These are phyloP conservation scores for Kickxella alabastrina DNA, from an alignment of 192 early-diverging fungal species.

Conservation along the genomic window DNA sequence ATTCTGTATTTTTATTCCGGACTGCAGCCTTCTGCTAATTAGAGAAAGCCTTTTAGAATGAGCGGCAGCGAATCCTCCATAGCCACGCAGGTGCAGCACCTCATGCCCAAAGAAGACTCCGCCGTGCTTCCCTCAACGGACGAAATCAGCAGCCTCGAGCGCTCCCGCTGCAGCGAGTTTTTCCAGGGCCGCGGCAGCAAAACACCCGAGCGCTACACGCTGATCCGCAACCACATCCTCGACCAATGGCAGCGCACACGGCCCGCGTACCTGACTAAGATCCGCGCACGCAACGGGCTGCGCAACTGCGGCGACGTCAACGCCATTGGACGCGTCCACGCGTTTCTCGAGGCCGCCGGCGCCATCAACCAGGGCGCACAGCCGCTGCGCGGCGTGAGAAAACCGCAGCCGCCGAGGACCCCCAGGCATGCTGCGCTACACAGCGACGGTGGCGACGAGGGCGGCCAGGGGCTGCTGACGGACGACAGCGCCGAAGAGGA, in stretches of 20 bases:
- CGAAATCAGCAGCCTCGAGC: slow-evolving; percentile 15
- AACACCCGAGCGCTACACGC: slow-evolving; percentile 83
- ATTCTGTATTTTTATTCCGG: too few species aligned
- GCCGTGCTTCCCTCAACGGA: too few species aligned
- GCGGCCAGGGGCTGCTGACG: slow-evolving; percentile 1
- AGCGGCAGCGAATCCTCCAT: too few species aligned
- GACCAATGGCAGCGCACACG: slow-evolving; percentile 66
- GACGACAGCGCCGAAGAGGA: slow-evolving; percentile 5
- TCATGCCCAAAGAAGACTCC: too few species aligned
- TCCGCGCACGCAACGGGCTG: slow-evolving; percentile 67
- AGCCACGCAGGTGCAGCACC: too few species aligned
- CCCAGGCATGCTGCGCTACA: not conserved
- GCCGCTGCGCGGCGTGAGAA: too few species aligned
- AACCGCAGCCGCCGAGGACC: slow-evolving; percentile 8
- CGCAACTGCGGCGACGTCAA: slow-evolving; percentile 89
- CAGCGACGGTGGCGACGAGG: not conserved
- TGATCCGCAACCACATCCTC: slow-evolving; percentile 85
- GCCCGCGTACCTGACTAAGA: slow-evolving; percentile 81
- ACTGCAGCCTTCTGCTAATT: too few species aligned
- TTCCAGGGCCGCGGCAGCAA: slow-evolving; percentile 67
- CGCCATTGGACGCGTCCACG: slow-evolving; percentile 82
- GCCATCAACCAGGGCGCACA: slow-evolving; percentile 73
- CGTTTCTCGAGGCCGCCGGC: slow-evolving; percentile 72
- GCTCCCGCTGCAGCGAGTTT: slow-evolving; percentile 54
- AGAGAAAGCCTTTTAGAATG: too few species aligned